phyloP scores from a whole-genome alignment of 805 yeast genomes.

The Yarrowia divulgata region DNA sequence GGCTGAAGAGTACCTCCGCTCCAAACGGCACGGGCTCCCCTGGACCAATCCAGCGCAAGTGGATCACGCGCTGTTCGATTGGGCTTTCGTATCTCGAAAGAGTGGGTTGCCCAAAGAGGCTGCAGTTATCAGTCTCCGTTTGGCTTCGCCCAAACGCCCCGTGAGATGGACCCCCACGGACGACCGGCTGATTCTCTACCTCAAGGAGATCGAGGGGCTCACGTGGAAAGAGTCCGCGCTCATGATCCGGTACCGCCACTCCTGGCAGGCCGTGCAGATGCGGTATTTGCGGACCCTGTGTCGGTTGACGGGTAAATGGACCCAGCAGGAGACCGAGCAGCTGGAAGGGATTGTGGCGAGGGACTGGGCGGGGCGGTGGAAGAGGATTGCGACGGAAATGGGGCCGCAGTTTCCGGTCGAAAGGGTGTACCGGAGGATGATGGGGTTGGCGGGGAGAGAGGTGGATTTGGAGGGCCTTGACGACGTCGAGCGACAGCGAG shows the following conservation, averaged over 20 bases:
- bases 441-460: constrained; percentile 18
- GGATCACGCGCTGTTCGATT: constrained; percentile 17
- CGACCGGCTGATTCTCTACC: constrained; percentile 41
- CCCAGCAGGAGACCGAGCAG: constrained; percentile 50
- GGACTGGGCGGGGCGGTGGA: constrained; percentile 56
- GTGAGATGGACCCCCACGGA: constrained; percentile 42
- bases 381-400: constrained; percentile 48
- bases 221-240: constrained; percentile 54
- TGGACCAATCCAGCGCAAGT: background rate
- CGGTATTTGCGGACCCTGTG: constrained; percentile 55
- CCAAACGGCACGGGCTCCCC: background rate
- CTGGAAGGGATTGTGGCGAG: constrained; percentile 49
- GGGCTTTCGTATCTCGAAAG: constrained; percentile 24
- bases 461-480: constrained; percentile 11
- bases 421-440: constrained; percentile 29
- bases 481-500: background rate
- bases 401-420: constrained; percentile 44
- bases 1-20: constrained; percentile 2
- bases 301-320: constrained; percentile 51
- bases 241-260: constrained; percentile 45
- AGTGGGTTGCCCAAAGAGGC: background rate
- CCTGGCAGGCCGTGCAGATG: constrained; percentile 60
- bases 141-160: background rate
- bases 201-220: constrained; percentile 51
- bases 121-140: background rate